phyloP scores from a whole-genome alignment of 2,329 filamentous ascomycete species.

The Colletotrichum echinochloae region DNA sequence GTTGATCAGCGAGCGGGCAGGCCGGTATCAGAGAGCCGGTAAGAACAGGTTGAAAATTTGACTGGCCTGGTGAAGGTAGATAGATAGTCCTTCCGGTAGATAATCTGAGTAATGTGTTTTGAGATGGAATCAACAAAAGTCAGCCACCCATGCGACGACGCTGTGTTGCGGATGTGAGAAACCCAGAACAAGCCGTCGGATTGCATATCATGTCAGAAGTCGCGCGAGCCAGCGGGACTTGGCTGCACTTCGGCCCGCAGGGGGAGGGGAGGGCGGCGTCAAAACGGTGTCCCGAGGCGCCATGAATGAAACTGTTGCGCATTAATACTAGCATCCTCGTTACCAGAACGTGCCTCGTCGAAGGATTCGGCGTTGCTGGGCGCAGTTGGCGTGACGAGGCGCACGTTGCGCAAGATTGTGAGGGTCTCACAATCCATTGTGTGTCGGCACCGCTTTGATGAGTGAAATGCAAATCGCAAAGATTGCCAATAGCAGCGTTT shows the following conservation, averaged over 20 bases:
- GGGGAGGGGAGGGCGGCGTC: too few species aligned
- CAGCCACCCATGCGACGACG: background rate
- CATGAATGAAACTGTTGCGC: background rate
- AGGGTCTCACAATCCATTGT: background rate
- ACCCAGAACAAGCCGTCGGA: too few species aligned
- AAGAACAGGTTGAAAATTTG: background rate
- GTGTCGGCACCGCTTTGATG: background rate
- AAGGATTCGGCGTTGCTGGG: conserved; percentile 4
- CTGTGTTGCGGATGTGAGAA: background rate
- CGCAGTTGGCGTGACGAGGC: background rate
- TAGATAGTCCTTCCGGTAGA: conserved; percentile 14
- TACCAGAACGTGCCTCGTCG: conserved; percentile 2
- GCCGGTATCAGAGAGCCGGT: background rate
- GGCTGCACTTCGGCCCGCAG: background rate
- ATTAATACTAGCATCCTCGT: background rate
- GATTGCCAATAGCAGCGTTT: background rate
- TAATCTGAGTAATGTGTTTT: conserved; percentile 39
- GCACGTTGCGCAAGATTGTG: background rate
- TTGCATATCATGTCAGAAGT: background rate
- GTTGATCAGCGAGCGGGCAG: background rate
- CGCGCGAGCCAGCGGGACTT: background rate
- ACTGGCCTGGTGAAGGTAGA: too few species aligned
- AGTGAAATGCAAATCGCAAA: background rate
- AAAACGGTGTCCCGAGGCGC: background rate
- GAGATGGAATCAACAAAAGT: conserved; percentile 3